Evolutionary conservation across 139 green algal species (phyloP).

Genomic region (Nannochloris sp.): DNA sequence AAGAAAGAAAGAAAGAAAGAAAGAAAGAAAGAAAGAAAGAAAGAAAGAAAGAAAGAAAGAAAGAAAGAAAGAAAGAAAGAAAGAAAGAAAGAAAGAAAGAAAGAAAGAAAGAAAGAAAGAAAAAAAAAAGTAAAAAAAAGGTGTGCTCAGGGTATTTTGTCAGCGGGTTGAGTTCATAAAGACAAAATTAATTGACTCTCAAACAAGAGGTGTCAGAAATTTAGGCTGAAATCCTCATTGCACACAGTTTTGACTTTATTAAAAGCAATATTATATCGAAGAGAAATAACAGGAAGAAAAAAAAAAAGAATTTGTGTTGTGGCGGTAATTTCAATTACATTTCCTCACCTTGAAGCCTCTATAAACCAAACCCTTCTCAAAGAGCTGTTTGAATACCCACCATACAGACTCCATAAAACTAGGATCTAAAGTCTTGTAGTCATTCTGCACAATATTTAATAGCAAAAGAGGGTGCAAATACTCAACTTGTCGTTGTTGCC

Average conservation of each 20-base stretch:
- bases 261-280: not conserved
- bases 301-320: conserved; percentile 1
- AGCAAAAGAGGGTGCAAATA: not conserved
- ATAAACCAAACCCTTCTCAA: conserved; percentile 95
- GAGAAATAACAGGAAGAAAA: not conserved
- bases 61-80: not conserved
- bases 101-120: not conserved
- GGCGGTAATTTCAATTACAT: not conserved
- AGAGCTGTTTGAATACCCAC: conserved; percentile 97
- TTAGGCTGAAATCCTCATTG: conserved; percentile 19
- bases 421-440: conserved; percentile 98
- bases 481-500: too few species aligned
- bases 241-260: not conserved
- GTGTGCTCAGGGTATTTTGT: not conserved
- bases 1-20: too few species aligned
- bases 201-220: conserved; percentile 37
- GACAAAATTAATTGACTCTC: conserved; percentile 8
- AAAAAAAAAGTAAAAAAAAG: not conserved
- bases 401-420: conserved; percentile 95
- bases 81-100: not conserved
- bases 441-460: conserved; percentile 46
- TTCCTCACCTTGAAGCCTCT: conserved; percentile 86
- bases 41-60: not conserved
- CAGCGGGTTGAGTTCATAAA: too few species aligned
- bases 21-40: too few species aligned